Evolutionary conservation across 805 yeast species (phyloP).

Genomic region (Lachancea mirantina): DNA sequence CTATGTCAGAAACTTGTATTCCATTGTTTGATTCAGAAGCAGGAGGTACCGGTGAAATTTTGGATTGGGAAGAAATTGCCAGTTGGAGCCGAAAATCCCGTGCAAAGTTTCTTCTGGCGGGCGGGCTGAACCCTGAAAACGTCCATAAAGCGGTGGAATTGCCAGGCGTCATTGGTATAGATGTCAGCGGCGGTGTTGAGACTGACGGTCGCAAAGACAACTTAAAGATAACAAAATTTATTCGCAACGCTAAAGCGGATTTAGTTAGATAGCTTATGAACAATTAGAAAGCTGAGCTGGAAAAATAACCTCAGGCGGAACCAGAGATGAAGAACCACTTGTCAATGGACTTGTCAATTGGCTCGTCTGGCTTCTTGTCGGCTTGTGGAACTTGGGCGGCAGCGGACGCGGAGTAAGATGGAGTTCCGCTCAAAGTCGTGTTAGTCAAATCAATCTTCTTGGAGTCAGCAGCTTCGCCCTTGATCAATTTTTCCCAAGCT

Average conservation of each 20-base stretch:
- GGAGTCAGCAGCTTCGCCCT: constrained; percentile 51
- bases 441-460: constrained; percentile 70
- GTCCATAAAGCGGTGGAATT: constrained; percentile 46
- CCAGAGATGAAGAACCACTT: constrained; percentile 98
- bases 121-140: constrained; percentile 78
- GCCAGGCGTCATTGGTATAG: constrained; percentile 75
- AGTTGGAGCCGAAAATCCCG: constrained; percentile 27
- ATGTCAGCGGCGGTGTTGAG: constrained; percentile 95
- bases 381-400: constrained; percentile 60
- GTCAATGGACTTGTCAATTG: constrained; percentile 93
- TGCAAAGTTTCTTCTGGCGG: constrained; percentile 62
- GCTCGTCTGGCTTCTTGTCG: constrained; percentile 71
- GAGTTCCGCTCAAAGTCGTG: constrained; percentile 57
- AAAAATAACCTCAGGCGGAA: constrained; percentile 36
- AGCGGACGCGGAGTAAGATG: constrained; percentile 44
- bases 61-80: constrained; percentile 60
- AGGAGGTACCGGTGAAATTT: constrained; percentile 86
- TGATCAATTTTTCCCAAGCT: constrained; percentile 74
- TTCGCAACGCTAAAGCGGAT: constrained; percentile 40
- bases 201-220: constrained; percentile 66
- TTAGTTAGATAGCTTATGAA: not conserved
- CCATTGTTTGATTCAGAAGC: constrained; percentile 74
- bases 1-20: constrained; percentile 14
- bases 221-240: constrained; percentile 52
- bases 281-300: not conserved